Base-by-base conservation (phyloP, 306 rosid species). In the Vigna hirtella region DNA sequence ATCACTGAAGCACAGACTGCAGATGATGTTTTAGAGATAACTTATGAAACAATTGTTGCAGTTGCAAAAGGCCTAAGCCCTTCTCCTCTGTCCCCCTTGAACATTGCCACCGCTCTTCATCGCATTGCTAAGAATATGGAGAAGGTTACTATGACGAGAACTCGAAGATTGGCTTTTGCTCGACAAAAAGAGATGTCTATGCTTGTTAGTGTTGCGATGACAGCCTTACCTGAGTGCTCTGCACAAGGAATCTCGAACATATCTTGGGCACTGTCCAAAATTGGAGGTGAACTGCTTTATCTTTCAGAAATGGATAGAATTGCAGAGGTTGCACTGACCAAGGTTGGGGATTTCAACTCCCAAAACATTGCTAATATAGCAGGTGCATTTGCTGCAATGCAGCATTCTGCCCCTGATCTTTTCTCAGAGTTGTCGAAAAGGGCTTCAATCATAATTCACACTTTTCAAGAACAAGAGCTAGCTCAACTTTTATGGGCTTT, bases 111-210 rank as follows among this genome's bases (percentile, higher is more conserved):
- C 32, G 89, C 97, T 40, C 95, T 95, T 83, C 98, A 95, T 84
- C 88, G 98, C 49, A 90, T 92, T 78, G 98, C 98, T 79, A 92
- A 88, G 85, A 92, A 91, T 74, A 92, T 95, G 98, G 98, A 95
- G 83, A 88, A 86, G 77, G 89, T 89, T 70, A 86, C 89, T 26
- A 87, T 92, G 96, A 49, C 73, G 82, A 81, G 82, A 81, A 87
- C 98, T 24, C 91, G 86, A 20, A 87, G 98, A 78, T 74, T 95
- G 67, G 91, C 93, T 70, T 91, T 95, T 55, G 92, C 98, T 80
- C 91, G 96, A 71, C 95, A 86, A 79, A 88, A 84, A 84, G 98
- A 95, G 85, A 92, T 92, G 98, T 90, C 92, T 58, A 90, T 91
- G 97, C 93, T 92, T 72, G 96, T 95, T 9, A 87, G 93, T 6